A percentile compares a stretch with the other conserved stretches of the same genome.
Evolutionary conservation across 345 rosid genomes (phyloP).

Genomic region (Physaria fendleri): DNA sequence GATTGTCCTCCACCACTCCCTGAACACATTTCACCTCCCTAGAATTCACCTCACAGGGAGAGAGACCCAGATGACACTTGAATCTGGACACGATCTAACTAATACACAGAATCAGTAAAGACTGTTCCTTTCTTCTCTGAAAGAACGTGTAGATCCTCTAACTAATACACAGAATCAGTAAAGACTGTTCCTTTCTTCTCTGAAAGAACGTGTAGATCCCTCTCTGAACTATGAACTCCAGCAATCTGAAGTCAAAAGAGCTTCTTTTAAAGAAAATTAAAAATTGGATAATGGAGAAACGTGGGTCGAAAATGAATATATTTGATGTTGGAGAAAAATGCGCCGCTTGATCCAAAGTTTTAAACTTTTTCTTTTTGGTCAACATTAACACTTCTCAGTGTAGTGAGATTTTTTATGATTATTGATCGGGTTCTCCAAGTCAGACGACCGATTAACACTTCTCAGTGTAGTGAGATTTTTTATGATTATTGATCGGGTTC

Average conservation of each 20-base stretch:
- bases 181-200: not conserved
- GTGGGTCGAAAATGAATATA: constrained; percentile 4
- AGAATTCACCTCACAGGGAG: no score
- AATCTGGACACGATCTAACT: not conserved
- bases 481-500: constrained; percentile 7
- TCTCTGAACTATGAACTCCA: not conserved
- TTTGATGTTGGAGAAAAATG: not conserved
- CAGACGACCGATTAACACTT: no score
- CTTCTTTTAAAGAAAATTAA: not conserved
- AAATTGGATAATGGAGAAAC: constrained; percentile 14
- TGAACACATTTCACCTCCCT: no score
- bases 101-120: constrained; percentile 1
- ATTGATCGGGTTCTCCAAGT: no score
- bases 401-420: no score
- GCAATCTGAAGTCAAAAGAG: not conserved
- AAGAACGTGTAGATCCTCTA: not conserved
- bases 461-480: no score
- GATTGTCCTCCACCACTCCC: no score
- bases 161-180: not conserved
- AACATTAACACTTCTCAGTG: no score
- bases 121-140: not conserved
- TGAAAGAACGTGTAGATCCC: not conserved
- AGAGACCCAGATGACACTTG: no score
- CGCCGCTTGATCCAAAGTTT: not conserved
- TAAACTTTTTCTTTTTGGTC: no score